Base-by-base conservation (phyloP, 805 yeast genomes). In the Wilhelminamyces savonicus region DNA sequence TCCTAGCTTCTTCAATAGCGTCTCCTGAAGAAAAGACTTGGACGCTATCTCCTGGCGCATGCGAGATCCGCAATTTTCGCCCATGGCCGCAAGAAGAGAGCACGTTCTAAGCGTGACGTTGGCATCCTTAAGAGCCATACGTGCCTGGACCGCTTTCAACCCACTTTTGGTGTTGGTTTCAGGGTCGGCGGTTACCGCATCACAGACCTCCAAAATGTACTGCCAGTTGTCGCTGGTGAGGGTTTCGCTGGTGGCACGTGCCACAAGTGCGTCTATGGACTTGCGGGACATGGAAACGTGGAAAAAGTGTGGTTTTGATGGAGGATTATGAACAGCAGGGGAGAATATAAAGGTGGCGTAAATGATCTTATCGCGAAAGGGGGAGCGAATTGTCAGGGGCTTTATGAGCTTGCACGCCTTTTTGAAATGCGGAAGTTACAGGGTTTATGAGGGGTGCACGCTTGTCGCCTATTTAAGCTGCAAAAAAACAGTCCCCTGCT, bases 61-160 rank as follows among this genome's bases (percentile, higher is more conserved):
- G 16, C 69, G 37, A 3, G 66, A 61, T 3, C 71, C 71, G 40
- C 71, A 64, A 33, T 64, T 64, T 37, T 64, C 69, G 9, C 66
- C 69, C 13, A 55, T 44, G 0, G 71, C 62, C 9, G 57, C 46
- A 21, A 64, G 37, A 13, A 64, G 45, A 2, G 68, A 48, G 18
- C 62, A 44, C 1, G 62, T 42, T 21, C 71, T 46, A 21, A 64
- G 52, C 3, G 59, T 50, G 3, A 56, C 59, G 36, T 64, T 64
- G 15, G 71, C 71, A 43, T 64, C 71, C 24, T 50, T 55, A 9
- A 42, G 33, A 5, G 40, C 34, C 24, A 64, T 40, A 20, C 62
- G 41, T 11, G 34, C 20, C 7, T 49, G 38, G 21, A 63, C 36
- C 7, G 34, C 20, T 16, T 36, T 38, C 10, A 62, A 48, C 2